A percentile compares a stretch with the other conserved stretches of the same genome.
These are phyloP conservation scores for Fusarium mangiferae DNA, from an alignment of 2,329 filamentous ascomycete genomes.

Conservation along the genomic window DNA sequence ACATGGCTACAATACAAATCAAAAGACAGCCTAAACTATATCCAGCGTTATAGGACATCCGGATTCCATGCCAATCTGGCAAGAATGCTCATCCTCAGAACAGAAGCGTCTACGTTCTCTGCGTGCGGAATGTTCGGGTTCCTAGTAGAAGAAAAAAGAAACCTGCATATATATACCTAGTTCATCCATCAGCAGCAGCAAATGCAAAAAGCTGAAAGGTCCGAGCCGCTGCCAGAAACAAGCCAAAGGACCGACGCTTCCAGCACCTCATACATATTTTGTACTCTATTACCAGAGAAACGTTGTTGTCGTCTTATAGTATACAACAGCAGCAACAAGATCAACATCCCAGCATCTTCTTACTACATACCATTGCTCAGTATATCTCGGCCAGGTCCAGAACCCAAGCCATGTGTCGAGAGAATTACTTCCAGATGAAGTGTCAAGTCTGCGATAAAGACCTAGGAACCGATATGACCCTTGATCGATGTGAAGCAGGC, in stretches of 20 bases:
- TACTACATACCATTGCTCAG: not conserved
- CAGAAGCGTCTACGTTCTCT: fast-evolving
- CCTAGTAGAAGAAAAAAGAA: not conserved
- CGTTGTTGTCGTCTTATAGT: fast-evolving
- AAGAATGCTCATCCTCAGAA: not conserved
- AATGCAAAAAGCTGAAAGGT: not conserved
- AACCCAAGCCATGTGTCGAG: not conserved
- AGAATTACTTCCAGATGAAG: not conserved
- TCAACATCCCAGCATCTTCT: not conserved
- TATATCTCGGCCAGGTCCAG: not conserved
- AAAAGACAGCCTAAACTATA: not conserved
- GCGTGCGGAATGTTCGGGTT: fast-evolving
- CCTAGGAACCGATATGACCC: not conserved
- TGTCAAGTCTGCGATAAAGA: not conserved
- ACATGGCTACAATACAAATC: not conserved
- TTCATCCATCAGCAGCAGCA: not conserved
- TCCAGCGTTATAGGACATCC: not conserved
- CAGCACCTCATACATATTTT: too few relatives aligned
- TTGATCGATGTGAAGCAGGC: not conserved
- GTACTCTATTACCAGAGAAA: fast-evolving
- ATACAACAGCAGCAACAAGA: not conserved
- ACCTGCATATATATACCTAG: not conserved
- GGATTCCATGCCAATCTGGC: not conserved
- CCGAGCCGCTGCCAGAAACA: not conserved
- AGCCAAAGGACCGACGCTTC: not conserved